phyloP scores from a whole-genome alignment of 768 basidiomycete genomes.

The Rhizopogon sp. region DNA sequence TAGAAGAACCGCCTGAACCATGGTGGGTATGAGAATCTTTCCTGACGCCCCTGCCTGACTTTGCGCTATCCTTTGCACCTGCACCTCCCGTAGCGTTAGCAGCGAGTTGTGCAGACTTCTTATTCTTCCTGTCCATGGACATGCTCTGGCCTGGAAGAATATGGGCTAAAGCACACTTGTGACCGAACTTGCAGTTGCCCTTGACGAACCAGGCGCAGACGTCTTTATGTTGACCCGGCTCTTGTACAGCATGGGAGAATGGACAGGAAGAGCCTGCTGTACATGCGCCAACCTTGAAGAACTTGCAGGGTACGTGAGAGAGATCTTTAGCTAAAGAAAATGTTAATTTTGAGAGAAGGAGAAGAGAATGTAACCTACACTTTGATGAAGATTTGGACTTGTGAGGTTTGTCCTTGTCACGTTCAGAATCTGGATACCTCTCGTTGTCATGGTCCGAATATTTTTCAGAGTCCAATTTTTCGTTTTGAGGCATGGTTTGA shows the following conservation, averaged over 20 bases:
- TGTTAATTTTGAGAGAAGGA: neutral
- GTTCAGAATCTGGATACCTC: constrained; percentile 9
- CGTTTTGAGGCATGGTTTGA: constrained; percentile 16
- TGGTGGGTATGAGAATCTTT: constrained; percentile 28
- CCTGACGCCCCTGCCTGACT: constrained; percentile 29
- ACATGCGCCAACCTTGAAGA: constrained; percentile 92
- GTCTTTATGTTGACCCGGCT: constrained; percentile 77
- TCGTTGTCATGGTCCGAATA: constrained; percentile 15
- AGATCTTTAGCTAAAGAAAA: constrained; percentile 69
- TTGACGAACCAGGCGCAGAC: constrained; percentile 90
- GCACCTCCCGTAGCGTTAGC: constrained; percentile 35
- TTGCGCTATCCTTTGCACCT: constrained; percentile 28
- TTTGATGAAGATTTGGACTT: constrained; percentile 29
- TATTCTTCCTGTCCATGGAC: constrained; percentile 97
- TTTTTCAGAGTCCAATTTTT: constrained; percentile 16
- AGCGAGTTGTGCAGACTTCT: constrained; percentile 79
- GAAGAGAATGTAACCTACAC: constrained; percentile 13
- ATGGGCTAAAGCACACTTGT: constrained; percentile 90
- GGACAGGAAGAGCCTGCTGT: constrained; percentile 92
- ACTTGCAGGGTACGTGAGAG: constrained; percentile 96
- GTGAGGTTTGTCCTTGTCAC: constrained; percentile 8
- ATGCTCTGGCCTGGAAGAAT: constrained; percentile 90
- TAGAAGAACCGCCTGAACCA: constrained; percentile 9
- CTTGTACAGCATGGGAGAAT: constrained; percentile 79
- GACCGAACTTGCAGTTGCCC: constrained; percentile 81